Conservation (phyloP, 2,329 filamentous ascomycete genomes). For the Fusarium sacchari region DNA sequence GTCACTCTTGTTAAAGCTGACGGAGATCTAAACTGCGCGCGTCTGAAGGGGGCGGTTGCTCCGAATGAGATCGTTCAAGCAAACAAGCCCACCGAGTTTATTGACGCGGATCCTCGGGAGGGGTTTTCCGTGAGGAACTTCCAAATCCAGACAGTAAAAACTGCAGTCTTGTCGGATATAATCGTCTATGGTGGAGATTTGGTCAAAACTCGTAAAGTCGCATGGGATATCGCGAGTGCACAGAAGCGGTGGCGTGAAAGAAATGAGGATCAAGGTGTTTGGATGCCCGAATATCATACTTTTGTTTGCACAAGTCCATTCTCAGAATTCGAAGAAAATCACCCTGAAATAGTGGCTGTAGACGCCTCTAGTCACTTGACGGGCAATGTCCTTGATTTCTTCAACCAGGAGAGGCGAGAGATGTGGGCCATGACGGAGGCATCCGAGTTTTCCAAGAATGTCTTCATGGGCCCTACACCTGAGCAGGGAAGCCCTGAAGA, state of each 20-base stretch:
- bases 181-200: slow-evolving; percentile 86
- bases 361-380: slow-evolving; percentile 78
- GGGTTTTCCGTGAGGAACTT: slow-evolving; percentile 98
- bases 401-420: slow-evolving; percentile 86
- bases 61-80: slow-evolving; percentile 80
- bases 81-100: slow-evolving; percentile 67
- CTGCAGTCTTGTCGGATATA: slow-evolving; percentile 89
- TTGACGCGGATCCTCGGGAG: slow-evolving; percentile 85
- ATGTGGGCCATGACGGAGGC: slow-evolving; percentile 95
- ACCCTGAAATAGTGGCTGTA: slow-evolving; percentile 78
- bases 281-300: slow-evolving; percentile 79
- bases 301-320: slow-evolving; percentile 78
- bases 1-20: slow-evolving; percentile 91
- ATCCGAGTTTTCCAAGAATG: slow-evolving; percentile 88
- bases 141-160: slow-evolving; percentile 92
- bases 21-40: slow-evolving; percentile 76
- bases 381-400: slow-evolving; percentile 86
- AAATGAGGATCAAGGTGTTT: slow-evolving; percentile 65
- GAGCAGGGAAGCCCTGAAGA: slow-evolving; percentile 70
- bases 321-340: slow-evolving; percentile 73
- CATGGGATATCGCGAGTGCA: slow-evolving; percentile 76
- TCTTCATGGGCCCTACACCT: slow-evolving; percentile 89
- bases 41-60: slow-evolving; percentile 86
- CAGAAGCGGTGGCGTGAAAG: slow-evolving; percentile 79
- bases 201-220: slow-evolving; percentile 69